Evolutionary conservation across 2,329 filamentous ascomycete species (phyloP).

Genomic region (Colletotrichum sp.): DNA sequence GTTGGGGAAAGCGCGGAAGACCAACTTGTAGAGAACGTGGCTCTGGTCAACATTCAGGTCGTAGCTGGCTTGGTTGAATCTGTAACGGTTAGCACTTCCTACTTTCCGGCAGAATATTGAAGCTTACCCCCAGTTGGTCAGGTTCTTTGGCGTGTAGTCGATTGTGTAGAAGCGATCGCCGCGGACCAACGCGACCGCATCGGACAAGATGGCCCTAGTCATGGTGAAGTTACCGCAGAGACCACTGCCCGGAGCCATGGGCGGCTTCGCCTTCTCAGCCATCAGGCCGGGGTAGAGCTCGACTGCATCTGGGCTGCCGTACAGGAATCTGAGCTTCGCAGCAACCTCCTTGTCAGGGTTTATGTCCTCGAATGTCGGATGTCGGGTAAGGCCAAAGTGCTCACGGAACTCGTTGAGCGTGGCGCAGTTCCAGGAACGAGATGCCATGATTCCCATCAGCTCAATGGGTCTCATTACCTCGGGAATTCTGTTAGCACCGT

Average conservation of each 20-base stretch:
- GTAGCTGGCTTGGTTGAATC: slow-evolving; percentile 53
- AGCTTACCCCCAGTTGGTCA: slow-evolving; percentile 71
- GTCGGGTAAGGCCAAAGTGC: slow-evolving; percentile 61
- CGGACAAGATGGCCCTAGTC: slow-evolving; percentile 62
- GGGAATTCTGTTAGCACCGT: slow-evolving; percentile 61
- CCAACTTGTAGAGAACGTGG: slow-evolving; percentile 70
- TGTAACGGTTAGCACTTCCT: not conserved
- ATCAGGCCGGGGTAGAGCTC: slow-evolving; percentile 63
- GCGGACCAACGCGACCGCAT: slow-evolving; percentile 66
- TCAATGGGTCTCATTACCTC: slow-evolving; percentile 61
- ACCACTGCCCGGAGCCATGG: slow-evolving; percentile 51
- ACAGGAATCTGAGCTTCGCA: slow-evolving; percentile 55
- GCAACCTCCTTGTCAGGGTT: slow-evolving; percentile 59
- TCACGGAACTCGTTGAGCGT: slow-evolving; percentile 68
- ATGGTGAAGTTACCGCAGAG: slow-evolving; percentile 51
- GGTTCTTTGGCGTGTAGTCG: slow-evolving; percentile 63
- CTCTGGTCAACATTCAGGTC: slow-evolving; percentile 66
- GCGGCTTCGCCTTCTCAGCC: slow-evolving; percentile 48
- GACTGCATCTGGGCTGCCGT: slow-evolving; percentile 65
- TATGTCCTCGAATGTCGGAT: slow-evolving; percentile 64
- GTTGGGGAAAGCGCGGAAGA: slow-evolving; percentile 67
- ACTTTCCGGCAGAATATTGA: not conserved
- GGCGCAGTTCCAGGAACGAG: slow-evolving; percentile 61
- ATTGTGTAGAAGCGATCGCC: slow-evolving; percentile 69
- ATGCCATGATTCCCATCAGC: slow-evolving; percentile 64